Percentiles rank a stretch among this genome's conserved stretches.
Evolutionary conservation across 768 basidiomycete genomes (phyloP).

Genomic region (Coprinellus aureogranulatus): DNA sequence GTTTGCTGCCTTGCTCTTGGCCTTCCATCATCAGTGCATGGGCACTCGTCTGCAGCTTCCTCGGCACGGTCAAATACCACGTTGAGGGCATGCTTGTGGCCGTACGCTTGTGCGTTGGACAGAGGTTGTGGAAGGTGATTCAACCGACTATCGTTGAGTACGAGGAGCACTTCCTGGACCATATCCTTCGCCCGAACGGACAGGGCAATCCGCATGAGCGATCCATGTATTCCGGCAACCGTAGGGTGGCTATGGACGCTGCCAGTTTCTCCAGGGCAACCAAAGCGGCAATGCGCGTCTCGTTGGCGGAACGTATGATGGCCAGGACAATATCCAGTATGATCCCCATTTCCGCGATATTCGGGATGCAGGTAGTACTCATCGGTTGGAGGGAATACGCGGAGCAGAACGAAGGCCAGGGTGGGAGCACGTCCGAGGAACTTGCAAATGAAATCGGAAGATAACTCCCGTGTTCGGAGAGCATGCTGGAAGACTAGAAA

Average conservation of each 20-base stretch:
- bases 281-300: slow-evolving; percentile 52
- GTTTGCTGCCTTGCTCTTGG: slow-evolving; percentile 42
- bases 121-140: slow-evolving; percentile 16
- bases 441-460: slow-evolving; percentile 21
- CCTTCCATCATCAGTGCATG: slow-evolving; percentile 60
- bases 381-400: slow-evolving; percentile 44
- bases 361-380: slow-evolving; percentile 25
- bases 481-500: slow-evolving; percentile 49
- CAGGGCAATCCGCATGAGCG: slow-evolving; percentile 48
- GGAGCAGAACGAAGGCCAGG: slow-evolving; percentile 53
- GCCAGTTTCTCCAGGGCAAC: slow-evolving; percentile 58
- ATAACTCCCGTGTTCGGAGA: slow-evolving; percentile 28
- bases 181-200: slow-evolving; percentile 51
- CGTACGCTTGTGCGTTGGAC: slow-evolving; percentile 37
- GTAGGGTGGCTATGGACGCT: slow-evolving; percentile 31
- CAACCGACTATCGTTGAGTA: slow-evolving; percentile 43
- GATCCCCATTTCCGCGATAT: slow-evolving; percentile 27
- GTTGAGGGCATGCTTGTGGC: slow-evolving; percentile 53
- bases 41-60: slow-evolving; percentile 65
- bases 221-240: slow-evolving; percentile 47
- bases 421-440: slow-evolving; percentile 55
- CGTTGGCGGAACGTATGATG: slow-evolving; percentile 55
- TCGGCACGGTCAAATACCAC: slow-evolving; percentile 64
- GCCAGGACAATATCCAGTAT: slow-evolving; percentile 38
- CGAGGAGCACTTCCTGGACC: slow-evolving; percentile 59